Evolutionary conservation across 2,329 filamentous ascomycete species (phyloP).

Genomic region (Apiospora pterosperma): DNA sequence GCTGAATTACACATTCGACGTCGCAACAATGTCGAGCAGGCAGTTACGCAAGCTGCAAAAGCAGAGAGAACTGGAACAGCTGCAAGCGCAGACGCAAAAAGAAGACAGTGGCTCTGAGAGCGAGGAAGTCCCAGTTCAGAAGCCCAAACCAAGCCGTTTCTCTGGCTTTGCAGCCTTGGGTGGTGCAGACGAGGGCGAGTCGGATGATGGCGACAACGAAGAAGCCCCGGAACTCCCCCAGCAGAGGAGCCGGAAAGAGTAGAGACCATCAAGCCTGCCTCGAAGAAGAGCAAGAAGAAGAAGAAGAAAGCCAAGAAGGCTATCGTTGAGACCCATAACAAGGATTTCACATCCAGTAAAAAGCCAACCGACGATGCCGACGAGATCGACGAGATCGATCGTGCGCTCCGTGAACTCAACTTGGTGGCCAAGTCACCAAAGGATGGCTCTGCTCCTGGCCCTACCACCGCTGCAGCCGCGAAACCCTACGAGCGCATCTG

Average conservation of each 20-base stretch:
- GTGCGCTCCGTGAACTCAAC: constrained; percentile 37
- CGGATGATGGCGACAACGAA: constrained; percentile 32
- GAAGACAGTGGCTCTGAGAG: constrained; percentile 33
- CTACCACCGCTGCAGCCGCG: constrained; percentile 5
- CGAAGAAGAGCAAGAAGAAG: constrained; percentile 36
- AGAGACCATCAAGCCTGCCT: constrained; percentile 15
- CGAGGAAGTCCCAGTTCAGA: constrained; percentile 30
- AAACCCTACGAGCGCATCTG: constrained; percentile 31
- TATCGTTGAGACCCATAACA: constrained; percentile 13
- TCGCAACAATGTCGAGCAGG: constrained; percentile 25
- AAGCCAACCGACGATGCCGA: constrained; percentile 11
- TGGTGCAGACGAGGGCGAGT: constrained; percentile 38
- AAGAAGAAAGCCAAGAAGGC: constrained; percentile 31
- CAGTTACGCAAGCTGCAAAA: constrained; percentile 37
- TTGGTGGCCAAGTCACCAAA: constrained; percentile 17
- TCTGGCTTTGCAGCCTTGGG: constrained; percentile 48
- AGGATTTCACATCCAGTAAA: constrained; percentile 3
- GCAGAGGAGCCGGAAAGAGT: constrained; percentile 17
- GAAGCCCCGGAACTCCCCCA: constrained; percentile 25
- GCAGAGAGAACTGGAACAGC: constrained; percentile 42
- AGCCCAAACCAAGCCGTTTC: constrained; percentile 45
- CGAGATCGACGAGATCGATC: constrained; percentile 53
- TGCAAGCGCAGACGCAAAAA: constrained; percentile 31
- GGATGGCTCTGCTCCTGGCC: not conserved
- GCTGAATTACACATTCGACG: not conserved